Conservation (phyloP, 805 yeast species). For the Ogataea wickerhamii region DNA sequence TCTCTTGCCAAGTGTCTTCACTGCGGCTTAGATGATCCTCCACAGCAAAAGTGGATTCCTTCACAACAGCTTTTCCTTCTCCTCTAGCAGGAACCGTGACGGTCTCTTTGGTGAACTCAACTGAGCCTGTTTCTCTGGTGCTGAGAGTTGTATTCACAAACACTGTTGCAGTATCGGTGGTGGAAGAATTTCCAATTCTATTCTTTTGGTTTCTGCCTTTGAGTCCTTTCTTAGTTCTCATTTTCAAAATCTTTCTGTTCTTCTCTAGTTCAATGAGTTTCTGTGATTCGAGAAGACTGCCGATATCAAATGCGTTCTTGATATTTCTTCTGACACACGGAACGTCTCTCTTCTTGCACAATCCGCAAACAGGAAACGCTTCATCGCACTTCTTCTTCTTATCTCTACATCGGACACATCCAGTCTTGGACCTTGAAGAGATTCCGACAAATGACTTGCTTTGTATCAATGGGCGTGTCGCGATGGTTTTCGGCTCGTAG, state of each 20-base stretch:
- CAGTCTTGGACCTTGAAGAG: conserved; percentile 34
- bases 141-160: not conserved
- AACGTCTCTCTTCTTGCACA: conserved; percentile 33
- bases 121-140: too few species aligned
- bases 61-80: too few species aligned
- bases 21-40: not conserved
- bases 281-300: conserved; percentile 18
- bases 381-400: conserved; percentile 52
- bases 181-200: not conserved
- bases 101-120: not conserved
- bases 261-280: conserved; percentile 14
- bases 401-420: conserved; percentile 40
- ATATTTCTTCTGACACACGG: conserved; percentile 29
- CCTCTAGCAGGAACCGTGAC: not conserved
- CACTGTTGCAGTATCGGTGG: not conserved
- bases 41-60: not conserved
- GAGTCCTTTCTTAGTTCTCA: not conserved
- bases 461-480: conserved; percentile 15
- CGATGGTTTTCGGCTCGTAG: conserved; percentile 3
- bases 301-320: conserved; percentile 12
- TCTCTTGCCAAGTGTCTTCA: not conserved
- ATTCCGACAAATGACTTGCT: conserved; percentile 30
- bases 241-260: conserved; percentile 2
- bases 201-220: not conserved
- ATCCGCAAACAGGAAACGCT: conserved; percentile 42